Base-by-base conservation (phyloP, 345 rosid species). In the Euclidium syriacum region DNA sequence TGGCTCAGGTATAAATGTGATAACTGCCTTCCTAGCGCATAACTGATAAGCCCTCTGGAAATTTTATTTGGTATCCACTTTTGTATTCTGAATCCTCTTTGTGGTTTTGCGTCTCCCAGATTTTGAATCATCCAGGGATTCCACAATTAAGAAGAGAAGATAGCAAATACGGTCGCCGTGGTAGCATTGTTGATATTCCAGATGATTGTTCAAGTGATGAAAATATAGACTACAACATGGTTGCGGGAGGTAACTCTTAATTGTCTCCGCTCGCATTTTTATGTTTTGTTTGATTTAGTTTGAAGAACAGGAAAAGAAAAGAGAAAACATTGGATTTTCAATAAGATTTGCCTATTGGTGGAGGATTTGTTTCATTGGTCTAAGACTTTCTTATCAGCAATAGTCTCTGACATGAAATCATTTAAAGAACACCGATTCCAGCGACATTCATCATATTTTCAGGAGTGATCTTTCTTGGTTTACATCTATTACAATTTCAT, bases 71-170 rank as follows among this genome's bases (percentile, higher is more conserved):
- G 53, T 26, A 30, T 29, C 39, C n/a, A 4, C 30, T 52, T 59
- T 52, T 26, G 0, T 61, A 39, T 48, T 55, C 38, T 58, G 25
- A 65, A 24, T 39, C 25, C 43, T 44, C 43, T 36, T 23, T 46
- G 7, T 54, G 58, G 36, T 43, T 52, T 68, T 63, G 53, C 72
- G 22, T 34, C 44, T 80, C 55, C 70, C 77, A 95, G 99, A 90
- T 95, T 74, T 86, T 95, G 90, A 95, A 95, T 77, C 99, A 95
- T 82, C 99, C 99, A 64, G 96, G 98, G 56, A 95, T 95, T 74
- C 75, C 90, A 71, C 97, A 90, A 74, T 70, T 95, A 83, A 90
- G 76, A 63, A 95, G 92, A 68, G 91, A 78, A 66, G 82, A 86
- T 73, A 80, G 81, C 70, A 88, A 73, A 70, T 65, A 68, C 41